These are phyloP conservation scores for Immersiporthe knoxdaviesiana DNA, from an alignment of 2,329 filamentous ascomycete genomes.

Conservation along the genomic window DNA sequence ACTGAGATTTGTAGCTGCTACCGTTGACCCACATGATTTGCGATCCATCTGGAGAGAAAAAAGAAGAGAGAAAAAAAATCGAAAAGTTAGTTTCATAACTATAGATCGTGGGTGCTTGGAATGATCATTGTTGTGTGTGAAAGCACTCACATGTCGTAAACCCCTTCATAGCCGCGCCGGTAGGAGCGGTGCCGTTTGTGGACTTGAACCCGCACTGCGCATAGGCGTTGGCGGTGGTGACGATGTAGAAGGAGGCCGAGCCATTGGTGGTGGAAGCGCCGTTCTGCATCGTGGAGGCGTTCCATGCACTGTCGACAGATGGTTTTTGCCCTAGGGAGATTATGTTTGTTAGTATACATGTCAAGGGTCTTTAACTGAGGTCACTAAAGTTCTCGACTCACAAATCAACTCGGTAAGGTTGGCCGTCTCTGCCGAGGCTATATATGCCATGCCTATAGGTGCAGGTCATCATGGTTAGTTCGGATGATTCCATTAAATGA, in stretches of 20 bases:
- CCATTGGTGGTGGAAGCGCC: neutral
- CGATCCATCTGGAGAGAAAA: neutral
- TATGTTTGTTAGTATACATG: neutral
- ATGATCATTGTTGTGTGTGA: neutral
- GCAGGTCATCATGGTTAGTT: neutral
- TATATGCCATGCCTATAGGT: constrained; percentile 19
- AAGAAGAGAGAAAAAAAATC: no score
- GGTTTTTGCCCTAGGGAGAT: constrained; percentile 7
- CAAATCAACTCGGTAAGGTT: constrained; percentile 23
- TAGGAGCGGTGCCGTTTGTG: constrained; percentile 12
- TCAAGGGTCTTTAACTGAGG: no score
- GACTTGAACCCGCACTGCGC: constrained; percentile 18
- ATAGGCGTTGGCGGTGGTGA: constrained; percentile 12
- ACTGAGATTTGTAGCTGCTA: constrained; percentile 19
- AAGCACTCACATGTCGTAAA: constrained; percentile 19
- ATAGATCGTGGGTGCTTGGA: neutral
- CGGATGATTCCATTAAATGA: no score
- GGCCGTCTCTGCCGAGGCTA: constrained; percentile 6
- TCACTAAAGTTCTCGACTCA: neutral
- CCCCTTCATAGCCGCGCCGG: constrained; percentile 14
- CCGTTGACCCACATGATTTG: constrained; percentile 21
- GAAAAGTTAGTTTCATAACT: neutral
- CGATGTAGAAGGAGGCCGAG: constrained; percentile 20
- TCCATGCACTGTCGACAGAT: constrained; percentile 13
- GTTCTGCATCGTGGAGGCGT: constrained; percentile 12